Base-by-base conservation (phyloP, 1,284 basidiomycete genomes). In the Trichosporon coremiiforme region DNA sequence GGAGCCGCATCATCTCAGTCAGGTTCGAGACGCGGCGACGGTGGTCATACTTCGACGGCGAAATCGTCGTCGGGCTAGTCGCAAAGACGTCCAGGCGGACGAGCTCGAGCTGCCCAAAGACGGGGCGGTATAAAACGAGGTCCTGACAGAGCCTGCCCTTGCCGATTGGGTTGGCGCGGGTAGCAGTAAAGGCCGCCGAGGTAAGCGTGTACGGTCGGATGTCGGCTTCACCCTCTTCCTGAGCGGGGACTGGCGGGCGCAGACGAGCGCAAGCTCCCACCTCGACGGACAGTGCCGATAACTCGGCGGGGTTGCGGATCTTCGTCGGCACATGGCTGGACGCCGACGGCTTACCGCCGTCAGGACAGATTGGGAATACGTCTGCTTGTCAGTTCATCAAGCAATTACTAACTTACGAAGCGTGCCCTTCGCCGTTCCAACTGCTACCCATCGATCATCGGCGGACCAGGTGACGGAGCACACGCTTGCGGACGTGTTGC, bases 361-460 rank as follows among this genome's bases (percentile, higher is more conserved):
- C 89, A 0, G 91, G 91, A 76, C 91, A 90, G 22, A 90, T 85
- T 9, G 90, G 88, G 78, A 92, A 94, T 0, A 94, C 82, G 82
- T 95, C 91, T 53, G 89, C 8, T 45, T 0, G 66, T 70, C 22
- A 90, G 63, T 62, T 25, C 17, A 10, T 36, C n/a, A 10, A 29
- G 2, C 2, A 1, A 15, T 1, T 4, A 13, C 22, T 22, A 36
- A 81, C 84, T 80, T 72, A 84, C 84, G 85, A 31, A 85, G 75
- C 0, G 85, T 86, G 0, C 85, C 84, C 63, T 80, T 80, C 29
- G 75, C 79, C 0, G 85, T 93, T 1, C 87, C 88, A 36, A 94
- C 83, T 0, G 88, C 90, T 5, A 90, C 82, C 89, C 91, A 94
- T 33, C 89, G 83, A 22, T 88, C 89, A 75, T 91, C 90, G 0